Conservation (phyloP, 306 rosid genomes). For the Hylodesmum podocarpum region DNA sequence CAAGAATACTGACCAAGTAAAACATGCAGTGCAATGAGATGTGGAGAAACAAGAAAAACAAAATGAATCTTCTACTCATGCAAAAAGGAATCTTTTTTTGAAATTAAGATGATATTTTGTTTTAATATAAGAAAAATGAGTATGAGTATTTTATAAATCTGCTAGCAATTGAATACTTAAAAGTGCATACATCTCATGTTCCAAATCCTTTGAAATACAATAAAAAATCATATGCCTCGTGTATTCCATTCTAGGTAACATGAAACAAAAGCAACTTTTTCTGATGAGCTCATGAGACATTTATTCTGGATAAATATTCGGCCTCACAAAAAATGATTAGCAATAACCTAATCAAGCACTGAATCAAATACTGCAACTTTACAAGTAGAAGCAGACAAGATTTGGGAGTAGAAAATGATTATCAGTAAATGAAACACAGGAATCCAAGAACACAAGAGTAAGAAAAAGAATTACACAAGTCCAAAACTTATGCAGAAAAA, state of each 20-base stretch:
- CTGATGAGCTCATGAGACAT: background rate
- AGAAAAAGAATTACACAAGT: background rate
- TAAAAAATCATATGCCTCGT: background rate
- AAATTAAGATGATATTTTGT: background rate
- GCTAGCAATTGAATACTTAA: background rate
- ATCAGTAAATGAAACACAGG: background rate
- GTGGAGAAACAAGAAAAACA: background rate
- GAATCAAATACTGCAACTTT: background rate
- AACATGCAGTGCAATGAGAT: conserved; percentile 18
- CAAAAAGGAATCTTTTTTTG: background rate
- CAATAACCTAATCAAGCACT: background rate
- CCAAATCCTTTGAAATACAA: background rate
- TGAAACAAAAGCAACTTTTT: background rate
- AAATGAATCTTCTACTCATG: background rate
- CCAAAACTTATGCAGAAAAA: background rate
- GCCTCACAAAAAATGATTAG: background rate
- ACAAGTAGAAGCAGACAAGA: conserved; percentile 1
- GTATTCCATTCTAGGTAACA: background rate
- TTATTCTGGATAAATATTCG: background rate
- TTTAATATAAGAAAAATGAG: background rate
- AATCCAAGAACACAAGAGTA: background rate
- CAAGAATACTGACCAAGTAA: conserved; percentile 61
- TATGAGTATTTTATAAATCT: background rate
- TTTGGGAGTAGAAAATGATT: background rate
- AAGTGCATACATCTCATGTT: background rate